These are phyloP conservation scores for Suhomyces yuchorum DNA, from an alignment of 1,139 yeast genomes.

Conservation along the genomic window DNA sequence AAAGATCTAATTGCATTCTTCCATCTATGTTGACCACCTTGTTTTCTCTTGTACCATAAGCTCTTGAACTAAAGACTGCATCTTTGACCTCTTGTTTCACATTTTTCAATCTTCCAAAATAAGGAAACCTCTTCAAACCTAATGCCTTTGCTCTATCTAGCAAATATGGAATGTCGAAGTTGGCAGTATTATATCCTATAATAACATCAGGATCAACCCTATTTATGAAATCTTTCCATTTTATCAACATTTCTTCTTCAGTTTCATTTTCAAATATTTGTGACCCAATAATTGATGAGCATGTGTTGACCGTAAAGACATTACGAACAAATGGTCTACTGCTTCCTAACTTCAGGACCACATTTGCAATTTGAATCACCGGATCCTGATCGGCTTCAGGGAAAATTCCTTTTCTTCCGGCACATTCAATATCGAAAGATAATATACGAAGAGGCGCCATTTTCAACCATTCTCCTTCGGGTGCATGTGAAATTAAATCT, in stretches of 20 bases:
- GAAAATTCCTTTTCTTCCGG: constrained; percentile 94
- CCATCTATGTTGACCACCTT: constrained; percentile 94
- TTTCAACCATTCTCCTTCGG: constrained; percentile 93
- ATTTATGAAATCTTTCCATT: constrained; percentile 84
- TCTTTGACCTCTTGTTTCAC: constrained; percentile 79
- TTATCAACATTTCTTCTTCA: constrained; percentile 80
- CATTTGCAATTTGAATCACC: constrained; percentile 96
- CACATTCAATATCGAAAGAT: constrained; percentile 97
- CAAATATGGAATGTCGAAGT: constrained; percentile 93
- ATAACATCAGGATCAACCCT: constrained; percentile 93
- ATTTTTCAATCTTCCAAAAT: constrained; percentile 72
- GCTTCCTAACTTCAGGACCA: constrained; percentile 82
- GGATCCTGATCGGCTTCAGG: constrained; percentile 95
- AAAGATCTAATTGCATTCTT: constrained; percentile 88
- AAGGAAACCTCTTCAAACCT: constrained; percentile 71
- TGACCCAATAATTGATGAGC: constrained; percentile 92
- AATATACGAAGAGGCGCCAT: constrained; percentile 92
- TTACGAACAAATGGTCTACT: constrained; percentile 84
- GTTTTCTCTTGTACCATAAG: constrained; percentile 94
- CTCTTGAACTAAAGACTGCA: constrained; percentile 86
- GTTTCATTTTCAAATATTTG: constrained; percentile 75
- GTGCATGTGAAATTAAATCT: constrained; percentile 73
- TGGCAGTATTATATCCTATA: constrained; percentile 92
- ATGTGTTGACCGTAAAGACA: constrained; percentile 89
- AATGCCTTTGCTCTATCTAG: constrained; percentile 84